Evolutionary conservation across 1,284 basidiomycete genomes (phyloP), one percentile per base, ranked within the genome.

Genomic region (Thelephora terrestris): DNA sequence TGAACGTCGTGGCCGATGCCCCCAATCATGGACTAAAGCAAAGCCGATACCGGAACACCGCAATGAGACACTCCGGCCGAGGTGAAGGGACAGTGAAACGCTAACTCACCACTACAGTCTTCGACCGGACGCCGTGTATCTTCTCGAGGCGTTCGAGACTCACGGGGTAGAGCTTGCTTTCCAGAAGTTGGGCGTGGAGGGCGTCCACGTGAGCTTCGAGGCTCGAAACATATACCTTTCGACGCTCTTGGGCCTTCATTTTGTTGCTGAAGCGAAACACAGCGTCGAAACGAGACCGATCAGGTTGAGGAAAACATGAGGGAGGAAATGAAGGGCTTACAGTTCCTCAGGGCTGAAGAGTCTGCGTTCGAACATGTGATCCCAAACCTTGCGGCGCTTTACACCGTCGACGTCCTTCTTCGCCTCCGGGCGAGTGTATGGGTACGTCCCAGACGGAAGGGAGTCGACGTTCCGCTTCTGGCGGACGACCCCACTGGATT

Each of bases 361-460:
- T 14, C 68, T 68, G 58, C 85, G 85, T 62, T 87, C 84, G 50
- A 85, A 71, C 1, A 76, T 74, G 53, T 85, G 83, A 45, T 79
- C 81, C 83, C 83, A 87, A 20, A 81, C 79, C 57, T 78, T 81
- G 17, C 83, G 71, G 3, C 79, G 74, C 59, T 85, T 81, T 3
- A 73, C 70, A 44, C 74, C 73, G 45, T 78, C 69, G 27, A 71
- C 70, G 40, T 79, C 74, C 52, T 78, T 78, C 58, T 79, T 81
- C 10, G 75, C 76, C 52, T 75, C 72, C 4, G 82, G 67, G 47
- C 79, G 75, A 5, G 79, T 75, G 53, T 83, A 84, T 0, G 81
- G 83, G 51, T 84, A 81, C 0, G 71, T 63, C 49, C 82, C 70
- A 46, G 66, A 62, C 45, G 69, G 39, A 20, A 25, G 39, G 10